phyloP scores from a whole-genome alignment of 2,329 filamentous ascomycete genomes.

The Teratosphaeria zuluensis region DNA sequence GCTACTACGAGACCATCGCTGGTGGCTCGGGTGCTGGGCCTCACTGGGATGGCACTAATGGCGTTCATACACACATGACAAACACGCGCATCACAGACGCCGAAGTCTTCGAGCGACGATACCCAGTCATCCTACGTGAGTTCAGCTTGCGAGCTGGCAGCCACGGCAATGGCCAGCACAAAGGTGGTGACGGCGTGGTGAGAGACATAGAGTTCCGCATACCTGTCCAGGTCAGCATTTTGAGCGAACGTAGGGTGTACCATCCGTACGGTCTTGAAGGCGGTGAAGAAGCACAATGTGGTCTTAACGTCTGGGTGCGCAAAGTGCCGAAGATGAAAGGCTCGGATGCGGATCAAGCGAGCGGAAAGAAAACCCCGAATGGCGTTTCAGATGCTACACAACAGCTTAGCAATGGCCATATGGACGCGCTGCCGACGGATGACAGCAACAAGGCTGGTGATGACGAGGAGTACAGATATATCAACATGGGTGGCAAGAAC shows the following conservation, averaged over 20 bases:
- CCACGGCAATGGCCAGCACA: conserved; percentile 55
- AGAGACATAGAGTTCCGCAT: conserved; percentile 74
- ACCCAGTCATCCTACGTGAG: conserved; percentile 62
- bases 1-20: conserved; percentile 79
- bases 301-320: conserved; percentile 79
- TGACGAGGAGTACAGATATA: conserved; percentile 40
- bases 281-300: conserved; percentile 67
- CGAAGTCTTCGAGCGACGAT: conserved; percentile 68
- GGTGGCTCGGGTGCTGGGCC: conserved; percentile 67
- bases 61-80: conserved; percentile 79
- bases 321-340: conserved; percentile 42
- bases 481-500: conserved; percentile 73
- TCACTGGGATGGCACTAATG: conserved; percentile 61
- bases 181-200: conserved; percentile 67
- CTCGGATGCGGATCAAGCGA: conserved; percentile 18
- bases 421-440: conserved; percentile 4
- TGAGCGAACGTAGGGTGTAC: conserved; percentile 67
- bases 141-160: conserved; percentile 57
- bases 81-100: conserved; percentile 73
- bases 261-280: conserved; percentile 76
- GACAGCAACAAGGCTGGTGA: conserved; percentile 5
- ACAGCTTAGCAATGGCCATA: conserved; percentile 2
- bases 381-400: neutral
- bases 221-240: conserved; percentile 66
- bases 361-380: neutral